A percentile compares a stretch with the other conserved stretches of the same genome.
Evolutionary conservation across 1,284 basidiomycete genomes (phyloP).

Genomic region (Cutaneotrichosporon sp.): DNA sequence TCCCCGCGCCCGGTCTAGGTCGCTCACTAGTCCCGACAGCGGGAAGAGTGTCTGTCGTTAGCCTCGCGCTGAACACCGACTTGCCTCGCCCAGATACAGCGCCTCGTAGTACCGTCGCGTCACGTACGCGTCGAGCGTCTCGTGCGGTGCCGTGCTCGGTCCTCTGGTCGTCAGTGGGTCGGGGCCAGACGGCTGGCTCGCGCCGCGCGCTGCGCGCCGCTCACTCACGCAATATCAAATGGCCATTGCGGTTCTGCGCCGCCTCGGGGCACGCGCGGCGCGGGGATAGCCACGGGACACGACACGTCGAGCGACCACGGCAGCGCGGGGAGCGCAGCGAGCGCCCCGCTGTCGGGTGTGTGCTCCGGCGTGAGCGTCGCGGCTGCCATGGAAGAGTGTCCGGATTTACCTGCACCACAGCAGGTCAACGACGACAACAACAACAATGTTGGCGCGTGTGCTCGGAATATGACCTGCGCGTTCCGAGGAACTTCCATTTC

Average conservation of each 20-base stretch:
- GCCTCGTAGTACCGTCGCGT: conserved; percentile 36
- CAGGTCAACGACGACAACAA: too few relatives aligned
- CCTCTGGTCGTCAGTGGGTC: conserved; percentile 19
- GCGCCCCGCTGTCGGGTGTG: not conserved
- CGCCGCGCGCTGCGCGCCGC: not conserved
- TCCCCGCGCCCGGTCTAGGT: conserved; percentile 18
- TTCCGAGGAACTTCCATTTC: too few relatives aligned
- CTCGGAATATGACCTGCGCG: too few relatives aligned
- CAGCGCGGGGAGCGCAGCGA: conserved; percentile 5
- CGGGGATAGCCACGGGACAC: conserved; percentile 20
- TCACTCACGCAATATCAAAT: conserved; percentile 25
- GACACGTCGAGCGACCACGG: conserved; percentile 30
- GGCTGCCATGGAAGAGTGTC: not conserved
- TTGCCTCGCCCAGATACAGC: conserved; percentile 34
- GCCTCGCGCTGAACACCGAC: not conserved
- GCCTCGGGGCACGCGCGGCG: not conserved
- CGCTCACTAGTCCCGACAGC: conserved; percentile 24
- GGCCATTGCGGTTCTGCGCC: conserved; percentile 22
- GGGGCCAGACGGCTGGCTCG: not conserved
- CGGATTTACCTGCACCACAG: not conserved
- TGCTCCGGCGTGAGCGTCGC: not conserved
- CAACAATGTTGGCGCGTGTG: too few relatives aligned
- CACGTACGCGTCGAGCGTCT: conserved; percentile 16
- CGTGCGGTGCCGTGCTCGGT: conserved; percentile 13
- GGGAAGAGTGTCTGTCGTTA: conserved; percentile 26